Base-by-base conservation (phyloP, 345 rosid genomes). In the Excoecaria agallocha region DNA sequence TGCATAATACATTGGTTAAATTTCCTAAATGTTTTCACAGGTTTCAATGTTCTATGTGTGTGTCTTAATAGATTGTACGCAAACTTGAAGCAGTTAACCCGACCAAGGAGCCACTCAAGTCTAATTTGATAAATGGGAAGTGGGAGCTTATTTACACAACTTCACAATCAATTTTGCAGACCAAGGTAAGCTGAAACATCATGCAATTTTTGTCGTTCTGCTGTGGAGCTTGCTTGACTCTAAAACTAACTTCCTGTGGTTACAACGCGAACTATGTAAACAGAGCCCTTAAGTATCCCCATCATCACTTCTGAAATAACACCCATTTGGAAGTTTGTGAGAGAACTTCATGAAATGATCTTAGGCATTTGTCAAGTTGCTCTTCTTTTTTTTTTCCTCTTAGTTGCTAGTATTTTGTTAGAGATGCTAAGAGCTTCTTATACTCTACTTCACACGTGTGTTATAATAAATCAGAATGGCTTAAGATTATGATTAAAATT, bases 61-160 rank as follows among this genome's bases (percentile, higher is more conserved):
- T 67, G 37, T 41, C 13, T 39, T 54, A n/a, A 77, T 78, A 89
- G 97, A 79, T 92, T 79, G 95, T 92, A 0, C 88, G 89, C 49
- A 81, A 91, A 67, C 91, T 94, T 72, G 97, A 94, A 87, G 91
- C 89, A 17, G 93, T 82, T 30, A 92, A 76, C 81, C 95, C 92
- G 12, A 87, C 85, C 1, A 94, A 86, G 85, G 89, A 85, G 85
- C 97, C 97, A 35, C 73, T 94, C 46, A 94, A 92, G 20, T 92
- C 97, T 63, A 85, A 79, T 68, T 86, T 92, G 22, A 41, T 92
- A 8, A 80, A 88, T 87, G 97, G 97, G 38, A 92, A 94, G 82
- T 92, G 98, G 97, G 97, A 94, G 85, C 97, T 94, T 72, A 78
- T 92, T 64, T 92, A 89, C 73, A 94, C 98, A 16, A 94, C 98